phyloP scores from a whole-genome alignment of 306 rosid species.

The Canavalia gladiata region DNA sequence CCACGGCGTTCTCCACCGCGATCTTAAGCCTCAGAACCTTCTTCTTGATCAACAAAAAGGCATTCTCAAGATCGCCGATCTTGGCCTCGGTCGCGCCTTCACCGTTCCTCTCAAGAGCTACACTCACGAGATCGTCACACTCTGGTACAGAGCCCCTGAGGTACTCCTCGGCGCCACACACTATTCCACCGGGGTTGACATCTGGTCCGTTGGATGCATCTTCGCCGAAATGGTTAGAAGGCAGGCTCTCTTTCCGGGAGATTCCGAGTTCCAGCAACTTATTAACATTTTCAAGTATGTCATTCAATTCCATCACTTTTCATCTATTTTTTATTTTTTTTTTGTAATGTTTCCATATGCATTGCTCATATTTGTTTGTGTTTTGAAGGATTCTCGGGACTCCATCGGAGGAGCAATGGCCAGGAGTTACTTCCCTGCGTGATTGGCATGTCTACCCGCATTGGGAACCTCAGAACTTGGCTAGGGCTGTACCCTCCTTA shows the following conservation, averaged over 20 bases:
- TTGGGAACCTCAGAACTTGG: constrained; percentile 80
- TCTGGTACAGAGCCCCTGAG: constrained; percentile 97
- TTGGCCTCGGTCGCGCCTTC: constrained; percentile 90
- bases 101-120: constrained; percentile 95
- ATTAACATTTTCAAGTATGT: constrained; percentile 84
- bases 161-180: constrained; percentile 89
- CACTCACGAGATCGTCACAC: constrained; percentile 97
- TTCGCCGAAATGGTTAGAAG: constrained; percentile 95
- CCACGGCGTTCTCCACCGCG: constrained; percentile 93
- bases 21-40: constrained; percentile 93
- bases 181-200: constrained; percentile 93
- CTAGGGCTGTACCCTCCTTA: constrained; percentile 78
- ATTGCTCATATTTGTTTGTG: not conserved
- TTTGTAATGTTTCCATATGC: no score
- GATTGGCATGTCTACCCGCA: constrained; percentile 96
- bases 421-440: constrained; percentile 82
- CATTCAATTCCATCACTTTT: not conserved
- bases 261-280: constrained; percentile 94
- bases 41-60: constrained; percentile 79
- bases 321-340: not conserved
- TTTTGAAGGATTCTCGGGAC: constrained; percentile 81
- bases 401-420: constrained; percentile 87
- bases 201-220: constrained; percentile 98
- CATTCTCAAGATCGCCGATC: constrained; percentile 89
- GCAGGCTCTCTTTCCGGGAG: constrained; percentile 92